Percentiles rank a stretch among this genome's conserved stretches.
Evolutionary conservation across 78 protist genomes (phyloP).

Genomic region (Creolimax fragrantissima): DNA sequence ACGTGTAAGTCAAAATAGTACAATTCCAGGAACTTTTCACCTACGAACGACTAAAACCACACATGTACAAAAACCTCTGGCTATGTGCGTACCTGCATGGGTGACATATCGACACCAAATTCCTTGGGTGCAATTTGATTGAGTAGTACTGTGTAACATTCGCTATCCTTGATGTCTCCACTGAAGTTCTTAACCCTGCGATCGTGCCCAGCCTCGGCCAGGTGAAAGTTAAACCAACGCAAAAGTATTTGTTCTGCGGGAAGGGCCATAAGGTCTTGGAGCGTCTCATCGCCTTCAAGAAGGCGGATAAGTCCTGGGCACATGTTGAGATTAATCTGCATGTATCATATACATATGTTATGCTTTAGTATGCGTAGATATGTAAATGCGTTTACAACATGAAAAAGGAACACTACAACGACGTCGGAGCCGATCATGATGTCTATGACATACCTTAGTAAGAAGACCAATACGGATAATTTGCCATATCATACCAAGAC

Average conservation of each 20-base stretch:
- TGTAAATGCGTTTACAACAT: background rate
- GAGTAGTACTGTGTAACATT: constrained; percentile 69
- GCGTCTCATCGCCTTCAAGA: constrained; percentile 76
- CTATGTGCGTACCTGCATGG: constrained; percentile 32
- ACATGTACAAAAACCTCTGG: too few species aligned
- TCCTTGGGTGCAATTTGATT: constrained; percentile 57
- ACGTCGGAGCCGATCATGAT: background rate
- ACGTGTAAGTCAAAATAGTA: too few species aligned
- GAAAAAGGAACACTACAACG: background rate
- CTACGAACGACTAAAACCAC: too few species aligned
- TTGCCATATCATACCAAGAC: constrained; percentile 93
- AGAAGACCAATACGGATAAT: constrained; percentile 59
- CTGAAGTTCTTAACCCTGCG: constrained; percentile 77
- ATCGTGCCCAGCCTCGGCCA: constrained; percentile 65
- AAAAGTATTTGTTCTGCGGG: constrained; percentile 77
- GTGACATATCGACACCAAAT: constrained; percentile 42
- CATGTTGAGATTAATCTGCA: constrained; percentile 57
- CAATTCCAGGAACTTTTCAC: too few species aligned
- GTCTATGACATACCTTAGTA: background rate
- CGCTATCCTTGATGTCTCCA: constrained; percentile 65
- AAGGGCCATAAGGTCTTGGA: constrained; percentile 69
- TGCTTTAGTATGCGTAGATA: background rate
- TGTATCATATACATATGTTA: background rate
- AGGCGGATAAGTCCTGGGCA: constrained; percentile 87
- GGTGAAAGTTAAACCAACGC: constrained; percentile 93